These are phyloP conservation scores for Aureobasidium sp. DNA, from an alignment of 2,329 filamentous ascomycete species.

Conservation along the genomic window DNA sequence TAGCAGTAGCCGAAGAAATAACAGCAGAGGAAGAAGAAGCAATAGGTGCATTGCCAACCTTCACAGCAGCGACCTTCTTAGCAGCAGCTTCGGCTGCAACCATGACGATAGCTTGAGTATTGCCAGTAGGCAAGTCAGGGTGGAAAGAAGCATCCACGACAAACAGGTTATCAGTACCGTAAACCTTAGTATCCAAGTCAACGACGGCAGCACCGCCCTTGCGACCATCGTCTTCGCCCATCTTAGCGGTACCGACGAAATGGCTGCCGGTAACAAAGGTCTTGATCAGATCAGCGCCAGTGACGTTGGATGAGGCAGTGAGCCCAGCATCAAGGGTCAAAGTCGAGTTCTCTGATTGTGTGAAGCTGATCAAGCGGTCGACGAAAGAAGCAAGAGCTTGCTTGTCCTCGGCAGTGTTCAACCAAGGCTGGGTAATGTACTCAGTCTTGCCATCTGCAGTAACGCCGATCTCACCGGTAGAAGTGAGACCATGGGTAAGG, in stretches of 20 bases:
- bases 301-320: conserved; percentile 22
- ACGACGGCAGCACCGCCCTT: conserved; percentile 53
- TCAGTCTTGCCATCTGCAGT: conserved; percentile 32
- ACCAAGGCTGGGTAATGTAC: conserved; percentile 44
- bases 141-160: conserved; percentile 58
- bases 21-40: conserved; percentile 20
- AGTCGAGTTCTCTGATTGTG: conserved; percentile 32
- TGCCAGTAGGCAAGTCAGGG: conserved; percentile 59
- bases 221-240: conserved; percentile 52
- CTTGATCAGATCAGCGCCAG: conserved; percentile 7
- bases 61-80: conserved; percentile 32
- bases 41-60: neutral
- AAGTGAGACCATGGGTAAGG: conserved; percentile 49
- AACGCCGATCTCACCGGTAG: conserved; percentile 32
- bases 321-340: conserved; percentile 27
- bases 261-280: conserved; percentile 25
- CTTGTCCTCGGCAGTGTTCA: conserved; percentile 40
- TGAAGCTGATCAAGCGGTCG: conserved; percentile 40
- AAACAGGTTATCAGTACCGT: conserved; percentile 32
- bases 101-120: conserved; percentile 58
- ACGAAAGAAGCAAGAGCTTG: conserved; percentile 38
- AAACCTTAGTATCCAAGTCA: conserved; percentile 56
- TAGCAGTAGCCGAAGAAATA: no score
- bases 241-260: conserved; percentile 50
- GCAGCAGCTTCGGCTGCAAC: conserved; percentile 54